Evolutionary conservation across 2,329 filamentous ascomycete species (phyloP).

Genomic region (Trichoderma sp.): DNA sequence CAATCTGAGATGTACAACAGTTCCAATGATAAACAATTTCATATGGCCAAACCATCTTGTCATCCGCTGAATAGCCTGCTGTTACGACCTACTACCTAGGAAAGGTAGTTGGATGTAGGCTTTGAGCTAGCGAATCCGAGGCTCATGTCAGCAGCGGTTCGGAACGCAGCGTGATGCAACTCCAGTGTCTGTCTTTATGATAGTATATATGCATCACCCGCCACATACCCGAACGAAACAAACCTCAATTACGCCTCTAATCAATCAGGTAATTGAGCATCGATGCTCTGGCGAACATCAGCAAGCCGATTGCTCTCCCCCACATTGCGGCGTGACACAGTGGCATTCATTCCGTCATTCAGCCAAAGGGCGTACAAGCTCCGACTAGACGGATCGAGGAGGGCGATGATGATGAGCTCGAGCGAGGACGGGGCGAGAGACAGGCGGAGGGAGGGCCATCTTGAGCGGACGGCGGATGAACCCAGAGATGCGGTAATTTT

Average conservation of each 20-base stretch:
- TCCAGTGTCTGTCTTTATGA: no score
- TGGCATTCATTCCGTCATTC: neutral
- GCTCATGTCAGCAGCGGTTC: neutral
- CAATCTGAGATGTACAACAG: neutral
- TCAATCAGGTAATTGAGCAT: neutral
- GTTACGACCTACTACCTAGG: no score
- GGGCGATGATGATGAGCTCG: no score
- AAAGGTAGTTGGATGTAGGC: neutral
- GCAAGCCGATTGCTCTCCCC: neutral
- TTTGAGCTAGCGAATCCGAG: neutral
- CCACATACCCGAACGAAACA: neutral
- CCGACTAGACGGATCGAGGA: no score
- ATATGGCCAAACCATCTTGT: neutral
- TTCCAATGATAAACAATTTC: neutral
- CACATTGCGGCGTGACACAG: neutral
- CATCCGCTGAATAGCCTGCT: neutral
- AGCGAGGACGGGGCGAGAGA: no score
- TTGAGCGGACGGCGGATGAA: constrained; percentile 63
- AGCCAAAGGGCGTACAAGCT: neutral
- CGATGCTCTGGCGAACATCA: constrained; percentile 9
- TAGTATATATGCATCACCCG: neutral
- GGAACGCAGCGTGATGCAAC: no score
- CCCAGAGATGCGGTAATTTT: constrained; percentile 62
- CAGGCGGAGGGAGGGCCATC: constrained; percentile 9
- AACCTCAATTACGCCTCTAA: neutral